Percentiles rank a stretch among this genome's conserved stretches.
These are phyloP conservation scores for Moringa oleifera DNA, from an alignment of 345 rosid species.

Conservation along the genomic window DNA sequence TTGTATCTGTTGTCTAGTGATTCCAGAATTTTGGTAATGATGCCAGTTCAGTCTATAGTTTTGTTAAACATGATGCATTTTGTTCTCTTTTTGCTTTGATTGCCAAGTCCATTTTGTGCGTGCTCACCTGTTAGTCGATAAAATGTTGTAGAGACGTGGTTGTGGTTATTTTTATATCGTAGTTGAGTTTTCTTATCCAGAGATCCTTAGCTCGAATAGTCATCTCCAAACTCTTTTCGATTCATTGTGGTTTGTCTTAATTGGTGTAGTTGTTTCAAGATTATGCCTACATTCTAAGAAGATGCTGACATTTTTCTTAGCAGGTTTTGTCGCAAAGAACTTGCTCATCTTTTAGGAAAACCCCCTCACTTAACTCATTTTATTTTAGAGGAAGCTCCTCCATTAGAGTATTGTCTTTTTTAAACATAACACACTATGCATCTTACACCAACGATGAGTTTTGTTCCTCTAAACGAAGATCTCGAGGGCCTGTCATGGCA, in stretches of 20 bases:
- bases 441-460: constrained; percentile 35
- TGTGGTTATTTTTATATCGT: background rate
- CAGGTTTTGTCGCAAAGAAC: constrained; percentile 57
- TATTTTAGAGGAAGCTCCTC: constrained; percentile 42
- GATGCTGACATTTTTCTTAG: constrained; percentile 6
- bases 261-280: constrained; percentile 1
- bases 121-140: constrained; percentile 36
- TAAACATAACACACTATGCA: constrained; percentile 37
- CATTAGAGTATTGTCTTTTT: constrained; percentile 34
- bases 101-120: background rate
- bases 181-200: background rate
- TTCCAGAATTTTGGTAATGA: background rate
- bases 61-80: constrained; percentile 4
- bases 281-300: background rate
- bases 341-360: constrained; percentile 44
- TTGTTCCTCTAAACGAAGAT: constrained; percentile 65
- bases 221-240: background rate
- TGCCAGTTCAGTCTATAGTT: background rate
- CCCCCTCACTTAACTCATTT: constrained; percentile 29
- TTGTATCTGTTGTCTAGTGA: background rate
- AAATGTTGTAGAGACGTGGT: constrained; percentile 17
- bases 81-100: no score
- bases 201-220: background rate
- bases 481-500: constrained; percentile 93
- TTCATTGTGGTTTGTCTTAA: no score